These are phyloP conservation scores for Pseudisothecium myosuroides DNA, from an alignment of 225 moss, liverwort and hornwort species.

Conservation along the genomic window DNA sequence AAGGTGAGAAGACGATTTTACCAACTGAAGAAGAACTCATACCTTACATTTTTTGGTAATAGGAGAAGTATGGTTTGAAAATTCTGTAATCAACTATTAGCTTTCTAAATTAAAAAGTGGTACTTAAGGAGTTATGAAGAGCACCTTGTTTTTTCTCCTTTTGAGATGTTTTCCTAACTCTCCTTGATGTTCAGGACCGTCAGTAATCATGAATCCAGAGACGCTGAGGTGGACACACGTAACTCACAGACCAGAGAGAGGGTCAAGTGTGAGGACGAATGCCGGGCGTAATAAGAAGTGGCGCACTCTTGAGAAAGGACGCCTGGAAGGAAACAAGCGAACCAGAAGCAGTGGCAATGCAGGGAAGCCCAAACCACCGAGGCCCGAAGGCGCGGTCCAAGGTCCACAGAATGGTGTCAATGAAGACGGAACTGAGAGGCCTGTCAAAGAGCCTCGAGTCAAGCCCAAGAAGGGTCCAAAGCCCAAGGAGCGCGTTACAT, in stretches of 20 bases:
- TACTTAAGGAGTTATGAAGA: background rate
- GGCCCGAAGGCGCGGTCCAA: background rate
- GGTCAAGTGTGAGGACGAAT: slow-evolving; percentile 13
- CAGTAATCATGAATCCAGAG: background rate
- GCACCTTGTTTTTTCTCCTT: background rate
- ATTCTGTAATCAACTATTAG: background rate
- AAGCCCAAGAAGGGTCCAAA: slow-evolving; percentile 42
- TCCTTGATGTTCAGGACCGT: background rate
- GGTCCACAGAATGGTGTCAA: background rate
- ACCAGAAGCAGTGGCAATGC: slow-evolving; percentile 2
- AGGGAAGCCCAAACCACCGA: background rate
- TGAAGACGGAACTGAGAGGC: background rate
- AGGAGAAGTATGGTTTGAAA: background rate
- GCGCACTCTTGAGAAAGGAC: slow-evolving; percentile 17
- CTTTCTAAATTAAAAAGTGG: no score
- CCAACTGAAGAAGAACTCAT: background rate
- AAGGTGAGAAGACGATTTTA: background rate
- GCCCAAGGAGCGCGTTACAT: slow-evolving; percentile 30
- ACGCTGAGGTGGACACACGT: background rate
- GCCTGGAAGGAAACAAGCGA: slow-evolving; percentile 39
- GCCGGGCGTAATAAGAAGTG: slow-evolving; percentile 55
- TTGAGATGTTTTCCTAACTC: background rate
- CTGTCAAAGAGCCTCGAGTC: background rate
- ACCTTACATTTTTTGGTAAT: background rate
- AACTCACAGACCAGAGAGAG: background rate